A percentile compares a stretch with the other conserved stretches of the same genome.
Conservation (phyloP, 1,139 yeast genomes). For the Candida albicans region DNA sequence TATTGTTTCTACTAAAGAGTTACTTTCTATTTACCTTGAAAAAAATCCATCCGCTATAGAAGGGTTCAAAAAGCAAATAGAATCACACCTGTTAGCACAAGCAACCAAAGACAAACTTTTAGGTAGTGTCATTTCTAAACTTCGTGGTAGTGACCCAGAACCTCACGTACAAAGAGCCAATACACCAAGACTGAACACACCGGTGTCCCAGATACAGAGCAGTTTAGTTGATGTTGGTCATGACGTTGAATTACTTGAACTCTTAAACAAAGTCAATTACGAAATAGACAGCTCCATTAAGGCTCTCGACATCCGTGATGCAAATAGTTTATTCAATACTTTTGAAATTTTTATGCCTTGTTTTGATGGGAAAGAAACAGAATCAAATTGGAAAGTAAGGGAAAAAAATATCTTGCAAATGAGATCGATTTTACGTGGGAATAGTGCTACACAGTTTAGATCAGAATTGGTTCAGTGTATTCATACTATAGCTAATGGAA, state of each 20-base stretch:
- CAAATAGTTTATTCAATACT: slow-evolving; percentile 19
- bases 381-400: slow-evolving; percentile 78
- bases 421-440: slow-evolving; percentile 64
- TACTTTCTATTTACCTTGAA: slow-evolving; percentile 17
- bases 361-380: slow-evolving; percentile 84
- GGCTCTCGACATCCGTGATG: slow-evolving; percentile 17
- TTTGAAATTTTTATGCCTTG: slow-evolving; percentile 24
- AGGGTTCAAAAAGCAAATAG: background rate
- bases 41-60: background rate
- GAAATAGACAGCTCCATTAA: slow-evolving; percentile 26
- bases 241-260: slow-evolving; percentile 15
- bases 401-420: slow-evolving; percentile 61
- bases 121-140: background rate
- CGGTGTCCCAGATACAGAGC: background rate
- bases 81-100: slow-evolving; percentile 1
- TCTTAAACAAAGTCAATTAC: slow-evolving; percentile 25
- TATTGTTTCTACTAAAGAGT: slow-evolving; percentile 9
- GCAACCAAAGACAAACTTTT: background rate
- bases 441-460: slow-evolving; percentile 36
- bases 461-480: slow-evolving; percentile 45
- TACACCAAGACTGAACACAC: background rate
- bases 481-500: slow-evolving; percentile 54
- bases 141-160: background rate
- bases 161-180: background rate
- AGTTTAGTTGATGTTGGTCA: background rate